Percentiles rank a stretch among this genome's conserved stretches.
phyloP scores from a whole-genome alignment of 164 flowering plant genomes.

The Macadamia integrifolia region DNA sequence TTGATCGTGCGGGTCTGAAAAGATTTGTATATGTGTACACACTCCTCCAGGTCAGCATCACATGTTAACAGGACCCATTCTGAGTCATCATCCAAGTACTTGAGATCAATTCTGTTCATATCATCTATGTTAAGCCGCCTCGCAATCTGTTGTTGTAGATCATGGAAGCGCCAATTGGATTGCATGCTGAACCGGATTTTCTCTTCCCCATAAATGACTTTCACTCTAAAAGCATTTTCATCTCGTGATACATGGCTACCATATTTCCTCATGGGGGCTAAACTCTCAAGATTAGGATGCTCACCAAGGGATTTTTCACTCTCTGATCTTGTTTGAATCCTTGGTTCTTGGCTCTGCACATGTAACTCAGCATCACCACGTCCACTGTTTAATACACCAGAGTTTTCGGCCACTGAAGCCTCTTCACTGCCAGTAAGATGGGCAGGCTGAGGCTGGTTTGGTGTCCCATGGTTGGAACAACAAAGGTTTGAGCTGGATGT shows the following conservation, averaged over 20 bases:
- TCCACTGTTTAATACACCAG: conserved; percentile 38
- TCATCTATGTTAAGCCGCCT: conserved; percentile 54
- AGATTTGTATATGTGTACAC: conserved; percentile 50
- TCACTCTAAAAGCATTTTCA: conserved; percentile 35
- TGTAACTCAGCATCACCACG: conserved; percentile 44
- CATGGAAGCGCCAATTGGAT: conserved; percentile 45
- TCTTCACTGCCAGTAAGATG: conserved; percentile 21
- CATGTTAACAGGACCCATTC: conserved; percentile 92
- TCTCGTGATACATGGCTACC: conserved; percentile 16
- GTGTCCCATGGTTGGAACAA: conserved; percentile 34
- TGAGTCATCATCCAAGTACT: conserved; percentile 77
- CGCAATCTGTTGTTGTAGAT: conserved; percentile 53
- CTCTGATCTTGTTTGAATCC: conserved; percentile 41
- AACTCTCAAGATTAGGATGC: conserved; percentile 22
- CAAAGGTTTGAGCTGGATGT: conserved; percentile 55
- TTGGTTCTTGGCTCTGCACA: conserved; percentile 26
- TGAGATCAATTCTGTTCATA: conserved; percentile 38
- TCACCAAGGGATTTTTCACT: conserved; percentile 38
- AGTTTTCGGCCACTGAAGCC: conserved; percentile 24
- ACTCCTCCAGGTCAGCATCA: conserved; percentile 79
- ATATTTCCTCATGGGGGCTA: conserved; percentile 27
- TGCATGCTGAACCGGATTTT: conserved; percentile 65
- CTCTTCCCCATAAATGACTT: conserved; percentile 60
- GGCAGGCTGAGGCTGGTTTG: conserved; percentile 17
- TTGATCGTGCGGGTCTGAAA: conserved; percentile 40